Conservation (phyloP, 2,329 filamentous ascomycete genomes). For the Aspergillus uvarum region DNA sequence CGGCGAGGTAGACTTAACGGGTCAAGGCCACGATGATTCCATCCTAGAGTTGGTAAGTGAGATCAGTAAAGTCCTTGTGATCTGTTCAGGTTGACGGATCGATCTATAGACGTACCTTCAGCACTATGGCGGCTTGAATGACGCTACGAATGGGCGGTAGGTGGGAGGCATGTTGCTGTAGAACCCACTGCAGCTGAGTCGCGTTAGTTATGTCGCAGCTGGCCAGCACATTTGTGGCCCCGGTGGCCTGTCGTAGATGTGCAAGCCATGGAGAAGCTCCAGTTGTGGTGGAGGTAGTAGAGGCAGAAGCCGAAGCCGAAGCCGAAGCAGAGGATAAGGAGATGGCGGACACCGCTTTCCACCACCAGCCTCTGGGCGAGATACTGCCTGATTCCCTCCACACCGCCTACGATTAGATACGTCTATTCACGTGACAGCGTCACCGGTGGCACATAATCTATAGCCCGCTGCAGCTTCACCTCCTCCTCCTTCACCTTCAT, state of each 20-base stretch:
- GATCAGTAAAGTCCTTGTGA: too few species aligned
- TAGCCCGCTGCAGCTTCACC: neutral
- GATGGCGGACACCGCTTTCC: conserved; percentile 13
- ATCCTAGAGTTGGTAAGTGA: conserved; percentile 7
- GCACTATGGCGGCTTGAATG: conserved; percentile 22
- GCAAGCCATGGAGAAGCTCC: neutral
- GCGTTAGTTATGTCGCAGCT: neutral
- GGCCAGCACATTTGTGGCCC: neutral
- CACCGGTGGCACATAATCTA: neutral
- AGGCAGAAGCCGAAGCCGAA: neutral
- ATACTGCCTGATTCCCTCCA: conserved; percentile 17
- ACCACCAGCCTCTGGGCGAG: conserved; percentile 16
- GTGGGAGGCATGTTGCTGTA: neutral
- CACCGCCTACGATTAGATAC: conserved; percentile 21
- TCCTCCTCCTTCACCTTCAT: neutral
- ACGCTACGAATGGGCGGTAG: conserved; percentile 14
- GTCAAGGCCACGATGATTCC: conserved; percentile 19
- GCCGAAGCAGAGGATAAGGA: conserved; percentile 2
- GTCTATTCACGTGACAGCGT: neutral
- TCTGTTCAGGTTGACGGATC: neutral
- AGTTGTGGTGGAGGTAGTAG: neutral
- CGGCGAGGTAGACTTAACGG: conserved; percentile 3
- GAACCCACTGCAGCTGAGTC: neutral
- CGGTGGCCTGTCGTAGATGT: neutral
- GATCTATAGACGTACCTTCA: conserved; percentile 3